Evolutionary conservation across 192 early-diverging fungal genomes (phyloP), one percentile per base, ranked within the genome.

Genomic region (Backusella parvicylindrica): DNA sequence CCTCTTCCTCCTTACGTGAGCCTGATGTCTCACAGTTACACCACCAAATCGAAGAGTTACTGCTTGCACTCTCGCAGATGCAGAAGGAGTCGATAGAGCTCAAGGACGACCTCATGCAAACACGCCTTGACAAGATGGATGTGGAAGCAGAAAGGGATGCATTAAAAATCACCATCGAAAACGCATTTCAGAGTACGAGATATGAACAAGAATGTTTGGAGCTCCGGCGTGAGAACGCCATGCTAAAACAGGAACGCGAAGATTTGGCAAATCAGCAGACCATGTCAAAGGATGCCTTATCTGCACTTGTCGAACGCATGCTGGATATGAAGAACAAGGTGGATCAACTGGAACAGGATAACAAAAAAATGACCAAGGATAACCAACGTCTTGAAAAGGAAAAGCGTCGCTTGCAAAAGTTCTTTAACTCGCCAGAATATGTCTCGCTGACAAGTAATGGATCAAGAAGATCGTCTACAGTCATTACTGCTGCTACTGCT

Each of bases 61-160:
- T 93, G 50, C 75, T 77, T 15, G 83, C 83, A 9, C 85, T 91
- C 33, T 89, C 90, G 41, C 71, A 71, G 7, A 77, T 91, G 12
- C 92, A 93, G 70, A 86, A 82, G 69, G 92, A 93, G 69, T 88
- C 93, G 64, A 82, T 77, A 6, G 80, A 89, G 23, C 73, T 93
- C 16, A 91, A 88, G 21, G 90, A 92, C 65, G 73, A 84, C 41
- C 72, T 89, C 18, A 81, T 94, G n/a, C 82, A 80, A 43, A 74
- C 78, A 43, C 85, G 88, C 76, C 80, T 91, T 78, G 84, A 82
- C 65, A 84, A 83, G 69, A 83, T 84, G 26, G 82, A 82, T 68
- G 64, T 82, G 9, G 74, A 82, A 63, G 82, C 80, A 11, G 85
- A 88, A 74, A 77, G 86, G 50, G 83, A 92, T 18, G 79, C 82